These are phyloP conservation scores for Fusarium citri DNA, from an alignment of 2,329 filamentous ascomycete species.

Conservation along the genomic window DNA sequence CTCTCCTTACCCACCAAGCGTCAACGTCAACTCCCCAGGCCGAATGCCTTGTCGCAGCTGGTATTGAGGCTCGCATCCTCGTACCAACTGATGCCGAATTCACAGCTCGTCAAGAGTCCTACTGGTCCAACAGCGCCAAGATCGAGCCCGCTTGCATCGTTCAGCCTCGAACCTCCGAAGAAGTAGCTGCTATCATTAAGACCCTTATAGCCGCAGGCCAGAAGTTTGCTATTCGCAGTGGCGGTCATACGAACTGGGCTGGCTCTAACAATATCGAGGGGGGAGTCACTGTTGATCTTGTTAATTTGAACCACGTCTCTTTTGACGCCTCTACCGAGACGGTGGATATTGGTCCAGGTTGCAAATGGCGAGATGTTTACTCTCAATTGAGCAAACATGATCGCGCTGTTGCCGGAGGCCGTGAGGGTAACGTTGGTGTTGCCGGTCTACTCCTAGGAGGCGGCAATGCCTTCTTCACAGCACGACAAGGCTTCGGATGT, in stretches of 20 bases:
- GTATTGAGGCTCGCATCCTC: slow-evolving; percentile 20
- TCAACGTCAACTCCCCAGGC: not conserved
- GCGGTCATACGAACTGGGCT: slow-evolving; percentile 10
- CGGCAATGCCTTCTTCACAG: slow-evolving; percentile 17
- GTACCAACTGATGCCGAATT: slow-evolving; percentile 18
- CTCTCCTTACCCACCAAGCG: not conserved
- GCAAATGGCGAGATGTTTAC: slow-evolving; percentile 14
- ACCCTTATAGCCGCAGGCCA: slow-evolving; percentile 17
- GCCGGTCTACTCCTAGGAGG: slow-evolving; percentile 1
- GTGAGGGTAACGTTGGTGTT: slow-evolving; percentile 10
- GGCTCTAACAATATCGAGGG: slow-evolving; percentile 6
- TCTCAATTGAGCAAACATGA: not conserved
- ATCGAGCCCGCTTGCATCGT: slow-evolving; percentile 30
- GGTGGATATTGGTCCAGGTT: not conserved
- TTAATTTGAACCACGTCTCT: not conserved
- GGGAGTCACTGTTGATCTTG: slow-evolving; percentile 14
- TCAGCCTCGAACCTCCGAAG: slow-evolving; percentile 21
- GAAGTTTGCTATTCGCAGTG: slow-evolving; percentile 1
- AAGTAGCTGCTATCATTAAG: slow-evolving; percentile 17
- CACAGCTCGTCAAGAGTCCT: slow-evolving; percentile 30
- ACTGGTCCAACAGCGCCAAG: slow-evolving; percentile 37
- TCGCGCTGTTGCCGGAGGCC: not conserved
- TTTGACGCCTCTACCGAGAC: not conserved
- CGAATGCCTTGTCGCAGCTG: slow-evolving; percentile 17
- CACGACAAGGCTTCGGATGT: not conserved